Conservation (phyloP, 106 monocot genomes). For the Vanilla planifolia region DNA sequence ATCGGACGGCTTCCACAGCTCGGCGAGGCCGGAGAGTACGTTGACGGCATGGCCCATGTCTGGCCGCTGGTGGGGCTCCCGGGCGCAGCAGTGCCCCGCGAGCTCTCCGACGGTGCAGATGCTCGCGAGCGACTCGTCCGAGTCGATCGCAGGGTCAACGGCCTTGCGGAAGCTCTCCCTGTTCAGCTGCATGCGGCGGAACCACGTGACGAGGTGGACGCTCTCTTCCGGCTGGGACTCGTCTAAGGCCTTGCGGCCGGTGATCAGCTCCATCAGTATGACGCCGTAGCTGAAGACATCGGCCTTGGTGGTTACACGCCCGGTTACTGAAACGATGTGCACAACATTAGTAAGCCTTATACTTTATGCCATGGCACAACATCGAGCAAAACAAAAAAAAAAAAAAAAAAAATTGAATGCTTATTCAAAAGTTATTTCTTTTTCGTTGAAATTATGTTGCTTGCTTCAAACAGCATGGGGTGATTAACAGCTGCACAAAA, state of each 20-base stretch:
- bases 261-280: constrained; percentile 73
- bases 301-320: constrained; percentile 56
- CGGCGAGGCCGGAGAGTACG: constrained; percentile 44
- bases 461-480: too few species aligned
- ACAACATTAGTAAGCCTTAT: not conserved
- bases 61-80: constrained; percentile 62
- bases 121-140: constrained; percentile 39
- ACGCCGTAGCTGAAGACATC: constrained; percentile 78
- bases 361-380: too few species aligned
- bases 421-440: too few species aligned
- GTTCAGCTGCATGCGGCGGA: constrained; percentile 50
- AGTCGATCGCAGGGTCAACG: constrained; percentile 41
- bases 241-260: constrained; percentile 60
- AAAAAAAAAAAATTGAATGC: too few species aligned
- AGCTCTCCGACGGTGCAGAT: constrained; percentile 46
- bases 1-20: constrained; percentile 58
- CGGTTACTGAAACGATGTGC: constrained; percentile 19
- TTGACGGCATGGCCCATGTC: constrained; percentile 74
- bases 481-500: too few species aligned
- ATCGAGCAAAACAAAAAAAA: too few species aligned
- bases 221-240: constrained; percentile 58
- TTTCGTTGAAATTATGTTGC: too few species aligned
- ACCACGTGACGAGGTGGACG: constrained; percentile 64
- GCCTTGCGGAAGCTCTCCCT: constrained; percentile 42
- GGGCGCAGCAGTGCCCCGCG: constrained; percentile 61